These are phyloP conservation scores for Clonostachys sp. DNA, from an alignment of 2,329 filamentous ascomycete species.

Conservation along the genomic window DNA sequence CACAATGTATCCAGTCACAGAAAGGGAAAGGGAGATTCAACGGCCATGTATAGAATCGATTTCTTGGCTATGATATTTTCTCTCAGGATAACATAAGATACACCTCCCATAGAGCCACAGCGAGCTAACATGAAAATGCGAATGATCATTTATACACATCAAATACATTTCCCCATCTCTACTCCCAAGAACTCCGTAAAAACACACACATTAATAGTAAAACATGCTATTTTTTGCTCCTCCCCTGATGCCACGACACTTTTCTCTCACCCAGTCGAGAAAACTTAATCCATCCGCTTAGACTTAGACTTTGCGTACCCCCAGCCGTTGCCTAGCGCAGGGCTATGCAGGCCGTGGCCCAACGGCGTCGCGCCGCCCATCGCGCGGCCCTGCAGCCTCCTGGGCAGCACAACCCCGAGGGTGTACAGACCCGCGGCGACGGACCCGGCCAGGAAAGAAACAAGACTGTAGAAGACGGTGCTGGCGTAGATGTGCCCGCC, in stretches of 20 bases:
- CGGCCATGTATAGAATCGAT: background rate
- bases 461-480: slow-evolving; percentile 57
- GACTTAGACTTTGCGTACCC: slow-evolving; percentile 45
- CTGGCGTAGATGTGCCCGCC: slow-evolving; percentile 60
- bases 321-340: slow-evolving; percentile 52
- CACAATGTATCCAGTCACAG: background rate
- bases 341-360: slow-evolving; percentile 46
- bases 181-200: background rate
- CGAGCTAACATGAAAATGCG: background rate
- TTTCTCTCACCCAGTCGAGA: background rate
- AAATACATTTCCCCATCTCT: background rate
- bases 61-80: background rate
- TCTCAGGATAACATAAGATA: background rate
- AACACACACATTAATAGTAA: background rate
- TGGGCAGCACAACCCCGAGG: slow-evolving; percentile 54
- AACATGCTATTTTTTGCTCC: background rate
- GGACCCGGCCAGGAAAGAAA: slow-evolving; percentile 53
- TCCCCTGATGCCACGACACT: too few relatives aligned
- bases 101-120: background rate
- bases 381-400: slow-evolving; percentile 40
- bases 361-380: slow-evolving; percentile 54
- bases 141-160: background rate
- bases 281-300: slow-evolving; percentile 41
- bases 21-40: background rate
- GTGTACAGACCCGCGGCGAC: slow-evolving; percentile 54